Conservation (phyloP, 2,329 filamentous ascomycete species). For the Dactylellina drechsleri region DNA sequence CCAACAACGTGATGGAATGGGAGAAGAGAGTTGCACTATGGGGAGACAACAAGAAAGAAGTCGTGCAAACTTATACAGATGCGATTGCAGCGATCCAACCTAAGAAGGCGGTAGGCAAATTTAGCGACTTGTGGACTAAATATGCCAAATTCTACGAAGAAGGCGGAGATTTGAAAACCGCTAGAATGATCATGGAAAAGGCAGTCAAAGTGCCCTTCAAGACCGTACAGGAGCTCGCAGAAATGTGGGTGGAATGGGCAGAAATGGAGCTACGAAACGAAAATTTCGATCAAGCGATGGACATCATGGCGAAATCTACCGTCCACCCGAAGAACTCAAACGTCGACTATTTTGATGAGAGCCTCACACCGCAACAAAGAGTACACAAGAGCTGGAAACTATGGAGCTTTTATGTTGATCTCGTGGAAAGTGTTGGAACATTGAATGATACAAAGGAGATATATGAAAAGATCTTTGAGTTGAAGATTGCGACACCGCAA, state of each 20-base stretch:
- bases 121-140: constrained; percentile 94
- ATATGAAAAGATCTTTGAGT: constrained; percentile 97
- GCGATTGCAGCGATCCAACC: constrained; percentile 93
- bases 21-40: constrained; percentile 95
- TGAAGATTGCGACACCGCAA: constrained; percentile 96
- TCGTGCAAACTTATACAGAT: constrained; percentile 92
- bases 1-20: constrained; percentile 96
- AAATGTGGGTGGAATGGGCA: constrained; percentile 99
- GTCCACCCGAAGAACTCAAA: constrained; percentile 97
- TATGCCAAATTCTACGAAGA: constrained; percentile 98
- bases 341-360: constrained; percentile 99
- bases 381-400: constrained; percentile 99
- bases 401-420: constrained; percentile 98
- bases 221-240: constrained; percentile 93
- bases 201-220: constrained; percentile 98
- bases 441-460: constrained; percentile 92
- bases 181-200: constrained; percentile 94
- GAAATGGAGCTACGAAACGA: constrained; percentile 97
- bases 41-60: constrained; percentile 90
- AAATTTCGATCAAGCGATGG: constrained; percentile 92
- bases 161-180: constrained; percentile 82
- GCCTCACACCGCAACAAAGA: constrained; percentile 88
- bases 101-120: constrained; percentile 91
- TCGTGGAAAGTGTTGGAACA: constrained; percentile 92
- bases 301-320: constrained; percentile 96